Base-by-base conservation (phyloP, 495 filamentous ascomycete genomes). In the Letharia columbiana region DNA sequence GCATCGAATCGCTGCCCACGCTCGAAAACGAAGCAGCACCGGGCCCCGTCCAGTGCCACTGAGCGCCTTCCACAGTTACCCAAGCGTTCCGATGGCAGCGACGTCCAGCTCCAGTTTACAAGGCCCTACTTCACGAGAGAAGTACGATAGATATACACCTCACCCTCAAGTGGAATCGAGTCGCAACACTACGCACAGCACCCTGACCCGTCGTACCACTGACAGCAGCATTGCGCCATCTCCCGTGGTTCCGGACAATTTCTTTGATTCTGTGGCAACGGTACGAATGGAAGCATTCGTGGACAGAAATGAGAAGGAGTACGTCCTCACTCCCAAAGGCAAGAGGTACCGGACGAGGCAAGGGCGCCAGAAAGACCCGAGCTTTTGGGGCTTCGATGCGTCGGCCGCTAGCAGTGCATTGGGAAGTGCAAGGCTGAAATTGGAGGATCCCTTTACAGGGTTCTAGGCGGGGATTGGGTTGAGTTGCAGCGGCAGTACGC, bases 271-370 rank as follows among this genome's bases (percentile, higher is more conserved):
- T 0, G 88, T 96, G 40, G 94, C 94, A 20, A 96, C 91, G 13
- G 86, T 98, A 50, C 86, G 94, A 40, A 98, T 98, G 94, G 94
- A 98, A 75, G 94, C 94, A 0, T 98, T 98, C 72, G 89, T 92
- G 62, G 86, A 85, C 65, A 83, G 84, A 18, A 73, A 84, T 18
- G 74, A 62, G 6, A 59, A 0, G 20, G 41, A 49, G 9, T 42
- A 35, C 33, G 60, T 28, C 31, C 42, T 65, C n/a, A 28, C 20
- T 10, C 3, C 28, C 13, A 59, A 13, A 54, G 66, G 44, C 17
- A 60, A 66, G 35, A 61, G 47, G 39, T 60, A 56, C 13, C 56
- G 69, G 23, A 58, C 57, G 7, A 58, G 40, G 40, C 63, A 60
- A 37, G 64, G 66, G 20, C 63, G 45, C 28, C 71, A 68, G 65